Evolutionary conservation across 2,329 filamentous ascomycete genomes (phyloP), one percentile per base, ranked within the genome.

Genomic region (Cryphonectria nitschkei): DNA sequence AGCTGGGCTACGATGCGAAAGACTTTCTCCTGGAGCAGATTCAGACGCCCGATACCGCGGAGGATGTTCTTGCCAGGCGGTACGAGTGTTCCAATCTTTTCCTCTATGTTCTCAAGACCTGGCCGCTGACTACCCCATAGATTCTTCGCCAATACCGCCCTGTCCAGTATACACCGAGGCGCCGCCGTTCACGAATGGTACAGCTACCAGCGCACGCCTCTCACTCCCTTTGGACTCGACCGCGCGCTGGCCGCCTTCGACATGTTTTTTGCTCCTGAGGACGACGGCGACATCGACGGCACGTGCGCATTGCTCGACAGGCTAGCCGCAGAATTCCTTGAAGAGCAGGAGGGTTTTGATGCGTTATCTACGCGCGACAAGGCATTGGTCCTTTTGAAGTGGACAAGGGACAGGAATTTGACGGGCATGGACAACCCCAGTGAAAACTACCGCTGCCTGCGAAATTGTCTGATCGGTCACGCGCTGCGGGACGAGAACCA

Each of bases 401-500:
- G 92, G 84, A 82, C 98, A 61, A 88, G 90, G 69, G 79, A 81
- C 2, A 86, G 89, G 52, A 89, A 92, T 68, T 86, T 97, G 74
- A 89, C 88, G 1, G 94, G 94, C 61, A 87, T 94, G 70, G 84
- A 86, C n/a, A 82, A 89, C n/a, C 83, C 84, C 5, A 87, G 89
- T 9, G 79, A 83, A 58, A 88, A 91, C 68, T 98, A 96, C 78
- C 90, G 93, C 75, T 90, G 92, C 71, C 81, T 98, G 70, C 89
- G 93, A 73, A 97, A 98, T 80, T 97, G 93, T 76, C 93, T 97
- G 75, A 90, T 99, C 69, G 94, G 94, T 13, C 85, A 97, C 73
- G 93, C 93, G 4, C 84, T 98, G 60, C 90, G 89, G 50, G 90
- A 92, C 65, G 82, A 87, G 8, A 86, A 87, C 0, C 94, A 97